Conservation (phyloP, 805 yeast species). For the Blastobotrys americana region DNA sequence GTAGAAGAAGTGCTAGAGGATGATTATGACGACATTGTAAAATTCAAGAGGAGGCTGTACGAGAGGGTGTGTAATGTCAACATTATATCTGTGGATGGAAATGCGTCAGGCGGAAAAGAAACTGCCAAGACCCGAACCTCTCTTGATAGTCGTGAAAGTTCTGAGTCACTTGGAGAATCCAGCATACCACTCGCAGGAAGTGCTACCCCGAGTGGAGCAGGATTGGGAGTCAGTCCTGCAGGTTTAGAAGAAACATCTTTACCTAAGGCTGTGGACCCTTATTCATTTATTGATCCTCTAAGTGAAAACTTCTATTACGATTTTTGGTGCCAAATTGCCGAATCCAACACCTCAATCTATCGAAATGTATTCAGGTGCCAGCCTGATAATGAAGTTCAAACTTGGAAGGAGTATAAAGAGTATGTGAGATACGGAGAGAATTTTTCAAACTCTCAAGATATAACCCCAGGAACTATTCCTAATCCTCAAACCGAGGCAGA, state of each 20-base stretch:
- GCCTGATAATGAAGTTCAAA: slow-evolving; percentile 84
- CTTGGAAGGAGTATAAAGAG: slow-evolving; percentile 85
- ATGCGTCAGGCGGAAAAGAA: not conserved
- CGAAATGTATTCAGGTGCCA: slow-evolving; percentile 86
- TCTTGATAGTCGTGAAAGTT: not conserved
- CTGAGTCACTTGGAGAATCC: not conserved
- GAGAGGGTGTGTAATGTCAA: slow-evolving; percentile 1
- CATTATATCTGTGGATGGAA: not conserved
- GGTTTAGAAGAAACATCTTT: not conserved
- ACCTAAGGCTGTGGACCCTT: slow-evolving; percentile 71
- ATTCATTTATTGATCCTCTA: slow-evolving; percentile 80
- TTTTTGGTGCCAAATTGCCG: slow-evolving; percentile 74
- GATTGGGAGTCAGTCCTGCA: no score
- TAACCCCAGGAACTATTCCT: slow-evolving; percentile 30
- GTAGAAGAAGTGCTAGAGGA: slow-evolving; percentile 40
- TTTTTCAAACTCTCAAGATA: slow-evolving; percentile 28
- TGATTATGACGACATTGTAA: slow-evolving; percentile 31
- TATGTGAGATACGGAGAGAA: slow-evolving; percentile 37
- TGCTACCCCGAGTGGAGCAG: no score
- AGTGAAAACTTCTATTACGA: slow-evolving; percentile 77
- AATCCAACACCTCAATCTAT: slow-evolving; percentile 73
- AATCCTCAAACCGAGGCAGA: slow-evolving; percentile 24
- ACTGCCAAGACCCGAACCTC: not conserved
- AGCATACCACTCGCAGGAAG: not conserved
- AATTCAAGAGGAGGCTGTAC: slow-evolving; percentile 27